Percentiles rank a stretch among this genome's conserved stretches.
These are phyloP conservation scores for Boletus pseudopeckii DNA, from an alignment of 768 basidiomycete genomes.

Conservation along the genomic window DNA sequence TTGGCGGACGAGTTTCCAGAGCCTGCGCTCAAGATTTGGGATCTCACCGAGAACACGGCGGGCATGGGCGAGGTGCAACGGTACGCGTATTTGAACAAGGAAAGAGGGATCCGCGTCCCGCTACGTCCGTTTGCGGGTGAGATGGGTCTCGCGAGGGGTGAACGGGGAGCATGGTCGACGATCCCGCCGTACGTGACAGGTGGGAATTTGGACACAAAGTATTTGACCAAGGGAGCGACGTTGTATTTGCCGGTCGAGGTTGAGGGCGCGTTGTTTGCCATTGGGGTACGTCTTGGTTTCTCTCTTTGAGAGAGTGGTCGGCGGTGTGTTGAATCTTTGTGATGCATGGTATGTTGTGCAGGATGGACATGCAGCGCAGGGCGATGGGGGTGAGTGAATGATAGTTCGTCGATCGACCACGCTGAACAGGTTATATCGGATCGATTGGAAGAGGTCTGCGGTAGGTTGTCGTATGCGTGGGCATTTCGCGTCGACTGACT, in stretches of 20 bases:
- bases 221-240: constrained; percentile 52
- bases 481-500: neutral
- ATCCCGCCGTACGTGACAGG: constrained; percentile 63
- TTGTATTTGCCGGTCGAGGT: constrained; percentile 57
- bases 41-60: constrained; percentile 30
- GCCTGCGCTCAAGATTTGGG: constrained; percentile 54
- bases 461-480: constrained; percentile 31
- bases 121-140: constrained; percentile 59
- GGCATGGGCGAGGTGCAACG: constrained; percentile 18
- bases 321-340: neutral
- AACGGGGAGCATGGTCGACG: constrained; percentile 51
- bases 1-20: constrained; percentile 53
- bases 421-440: neutral
- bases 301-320: neutral
- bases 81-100: constrained; percentile 51
- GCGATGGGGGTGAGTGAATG: constrained; percentile 53
- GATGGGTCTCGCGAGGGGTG: constrained; percentile 57
- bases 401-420: neutral
- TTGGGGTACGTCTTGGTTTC: constrained; percentile 39
- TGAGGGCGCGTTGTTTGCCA: constrained; percentile 57
- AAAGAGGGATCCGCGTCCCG: constrained; percentile 46
- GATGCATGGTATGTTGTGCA: constrained; percentile 14
- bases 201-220: constrained; percentile 60
- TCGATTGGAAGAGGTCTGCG: constrained; percentile 49
- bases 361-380: constrained; percentile 68